These are phyloP conservation scores for Fragosphaeria purpurea DNA, from an alignment of 2,329 filamentous ascomycete species.

Conservation along the genomic window DNA sequence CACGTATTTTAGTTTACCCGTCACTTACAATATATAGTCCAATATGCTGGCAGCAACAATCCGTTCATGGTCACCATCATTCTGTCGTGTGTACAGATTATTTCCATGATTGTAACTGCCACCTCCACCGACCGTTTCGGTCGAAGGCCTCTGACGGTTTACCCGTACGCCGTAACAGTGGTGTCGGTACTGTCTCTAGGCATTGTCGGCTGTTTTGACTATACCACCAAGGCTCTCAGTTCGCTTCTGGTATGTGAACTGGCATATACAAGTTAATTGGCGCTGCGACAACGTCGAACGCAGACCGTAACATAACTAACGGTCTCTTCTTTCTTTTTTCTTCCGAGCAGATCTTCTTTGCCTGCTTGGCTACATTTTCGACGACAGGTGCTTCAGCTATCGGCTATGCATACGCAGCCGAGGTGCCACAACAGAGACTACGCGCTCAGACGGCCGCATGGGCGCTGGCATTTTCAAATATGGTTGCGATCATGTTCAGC, in stretches of 20 bases:
- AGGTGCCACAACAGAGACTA: conserved; percentile 29
- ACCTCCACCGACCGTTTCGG: conserved; percentile 24
- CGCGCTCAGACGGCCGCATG: conserved; percentile 29
- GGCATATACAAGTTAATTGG: not conserved
- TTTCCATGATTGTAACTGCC: conserved; percentile 30
- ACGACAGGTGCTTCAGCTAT: conserved; percentile 32
- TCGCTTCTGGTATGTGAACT: conserved; percentile 24
- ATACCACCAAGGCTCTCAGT: conserved; percentile 21
- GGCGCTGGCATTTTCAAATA: conserved; percentile 27
- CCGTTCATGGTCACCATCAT: conserved; percentile 33
- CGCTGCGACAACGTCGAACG: too few species aligned
- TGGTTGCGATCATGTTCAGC: conserved; percentile 32
- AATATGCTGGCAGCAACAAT: conserved; percentile 29
- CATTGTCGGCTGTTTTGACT: conserved; percentile 30
- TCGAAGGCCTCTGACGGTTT: conserved; percentile 28
- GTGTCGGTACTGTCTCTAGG: conserved; percentile 27
- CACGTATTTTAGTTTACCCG: too few species aligned
- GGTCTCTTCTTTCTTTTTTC: not conserved
- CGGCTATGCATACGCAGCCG: conserved; percentile 32
- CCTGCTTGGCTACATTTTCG: conserved; percentile 30
- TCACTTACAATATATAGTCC: conserved; percentile 14
- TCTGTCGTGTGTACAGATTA: conserved; percentile 28
- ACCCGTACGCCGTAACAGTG: conserved; percentile 27
- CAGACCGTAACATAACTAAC: too few species aligned
- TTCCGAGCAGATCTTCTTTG: conserved; percentile 27